A percentile compares a stretch with the other conserved stretches of the same genome.
phyloP scores from a whole-genome alignment of 495 filamentous ascomycete genomes.

The Neurospora sp. region DNA sequence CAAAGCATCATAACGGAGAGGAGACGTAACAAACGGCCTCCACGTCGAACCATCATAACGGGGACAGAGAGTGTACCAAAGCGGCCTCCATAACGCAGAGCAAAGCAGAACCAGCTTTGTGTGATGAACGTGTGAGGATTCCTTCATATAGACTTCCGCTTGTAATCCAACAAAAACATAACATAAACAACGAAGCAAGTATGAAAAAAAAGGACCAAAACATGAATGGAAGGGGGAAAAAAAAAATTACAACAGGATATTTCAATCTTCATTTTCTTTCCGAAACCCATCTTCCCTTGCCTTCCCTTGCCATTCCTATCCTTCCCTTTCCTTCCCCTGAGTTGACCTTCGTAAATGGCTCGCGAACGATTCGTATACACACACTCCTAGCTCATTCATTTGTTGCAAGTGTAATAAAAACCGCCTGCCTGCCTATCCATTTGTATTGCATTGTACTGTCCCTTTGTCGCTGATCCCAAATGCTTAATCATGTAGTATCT shows the following conservation, averaged over 20 bases:
- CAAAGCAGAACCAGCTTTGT: neutral
- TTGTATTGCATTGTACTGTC: neutral
- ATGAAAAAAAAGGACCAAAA: conserved; percentile 4
- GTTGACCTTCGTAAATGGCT: neutral
- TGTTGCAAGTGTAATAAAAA: neutral
- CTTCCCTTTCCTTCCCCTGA: neutral
- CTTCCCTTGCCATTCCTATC: neutral
- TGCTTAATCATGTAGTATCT: neutral
- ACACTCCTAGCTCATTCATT: neutral
- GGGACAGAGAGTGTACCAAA: neutral
- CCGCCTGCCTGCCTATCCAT: neutral
- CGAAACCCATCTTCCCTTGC: neutral
- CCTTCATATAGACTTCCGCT: neutral
- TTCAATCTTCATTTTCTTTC: conserved; percentile 4
- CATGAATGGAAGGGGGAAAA: conserved; percentile 2
- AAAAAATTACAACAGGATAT: conserved; percentile 14
- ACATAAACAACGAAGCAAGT: conserved; percentile 11
- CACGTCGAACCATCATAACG: neutral
- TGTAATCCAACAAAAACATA: neutral
- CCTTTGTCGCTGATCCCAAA: neutral
- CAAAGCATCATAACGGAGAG: neutral
- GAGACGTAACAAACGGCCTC: neutral
- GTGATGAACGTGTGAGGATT: neutral
- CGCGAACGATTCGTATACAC: neutral
- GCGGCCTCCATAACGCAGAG: neutral